Evolutionary conservation across 1,284 basidiomycete species (phyloP).

Genomic region (Schizophyllum commune): DNA sequence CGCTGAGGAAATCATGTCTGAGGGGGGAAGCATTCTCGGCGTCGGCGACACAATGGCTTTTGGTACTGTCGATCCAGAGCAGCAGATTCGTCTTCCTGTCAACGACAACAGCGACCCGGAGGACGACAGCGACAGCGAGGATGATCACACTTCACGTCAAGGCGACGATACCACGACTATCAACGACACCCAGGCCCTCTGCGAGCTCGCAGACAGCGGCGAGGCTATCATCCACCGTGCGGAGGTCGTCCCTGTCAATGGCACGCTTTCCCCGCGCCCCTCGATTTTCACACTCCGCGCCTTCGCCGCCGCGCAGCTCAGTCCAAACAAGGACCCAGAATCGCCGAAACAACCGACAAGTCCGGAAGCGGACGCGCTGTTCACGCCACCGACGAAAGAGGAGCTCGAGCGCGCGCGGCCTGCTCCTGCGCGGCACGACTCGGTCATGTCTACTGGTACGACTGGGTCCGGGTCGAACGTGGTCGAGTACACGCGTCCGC

Average conservation of each 20-base stretch:
- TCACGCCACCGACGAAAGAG: neutral
- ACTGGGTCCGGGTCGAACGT: neutral
- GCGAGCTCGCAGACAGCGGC: neutral
- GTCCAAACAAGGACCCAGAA: neutral
- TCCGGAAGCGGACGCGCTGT: neutral
- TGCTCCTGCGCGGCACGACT: too few relatives aligned
- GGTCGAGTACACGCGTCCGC: neutral
- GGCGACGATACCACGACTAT: neutral
- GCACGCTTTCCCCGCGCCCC: neutral
- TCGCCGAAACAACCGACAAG: neutral
- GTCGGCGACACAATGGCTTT: conserved; percentile 10
- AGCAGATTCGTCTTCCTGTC: conserved; percentile 1
- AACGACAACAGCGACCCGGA: conserved; percentile 6
- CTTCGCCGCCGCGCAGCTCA: neutral
- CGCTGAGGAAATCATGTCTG: conserved; percentile 32
- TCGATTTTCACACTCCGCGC: neutral
- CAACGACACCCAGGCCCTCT: neutral
- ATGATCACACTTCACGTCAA: conserved; percentile 1
- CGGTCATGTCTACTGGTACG: too few relatives aligned
- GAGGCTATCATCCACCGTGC: conserved; percentile 2
- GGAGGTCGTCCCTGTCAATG: conserved; percentile 1
- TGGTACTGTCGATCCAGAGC: neutral
- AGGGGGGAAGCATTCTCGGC: conserved; percentile 21
- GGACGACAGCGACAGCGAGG: conserved; percentile 7
- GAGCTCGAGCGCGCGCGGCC: neutral